Base-by-base conservation (phyloP, 129 eudicot genomes). In the Flaveria robusta region DNA sequence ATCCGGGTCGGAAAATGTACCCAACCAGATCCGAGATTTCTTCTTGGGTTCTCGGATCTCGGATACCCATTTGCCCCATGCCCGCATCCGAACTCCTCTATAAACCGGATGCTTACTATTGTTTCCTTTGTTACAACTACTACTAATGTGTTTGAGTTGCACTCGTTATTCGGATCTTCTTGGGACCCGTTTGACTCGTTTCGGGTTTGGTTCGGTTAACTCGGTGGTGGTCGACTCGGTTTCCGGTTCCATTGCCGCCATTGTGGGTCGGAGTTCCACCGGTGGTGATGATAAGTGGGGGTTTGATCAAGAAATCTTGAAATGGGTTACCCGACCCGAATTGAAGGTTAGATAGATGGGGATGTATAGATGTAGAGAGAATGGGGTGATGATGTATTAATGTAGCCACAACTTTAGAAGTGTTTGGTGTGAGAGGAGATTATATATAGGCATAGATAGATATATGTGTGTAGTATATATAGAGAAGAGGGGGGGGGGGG, bases 11-110 rank as follows among this genome's bases (percentile, higher is more conserved):
- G 89, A 63, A 77, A 92, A 92, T 2, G 97, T 92, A 1, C 97
- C 97, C 0, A 92, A 83, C 97, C 97, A 92, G 88, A 92, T 92
- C 87, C 97, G 86, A n/a, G 96, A 89, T 63, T 92, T 92, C 58
- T 92, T 91, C 81, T 72, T 86, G 66, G 97, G 97, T 54, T 91
- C 94, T 5, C 97, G 90, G 83, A 91, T 88, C 34, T 92, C 97
- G 54, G 97, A 92, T 34, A 89, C 96, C 92, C 91, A 91, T 76
- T 89, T 91, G 9, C 97, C 97, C 97, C 97, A 91, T 10, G 89
- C 88, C 64, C 97, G 81, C 89, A 77, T 92, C 58, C 97, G 77
- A 16, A 92, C 97, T 1, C 97, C 97, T 62, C 95, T 76, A 45
- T 91, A 91, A 4, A 85, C 81, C 9, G 90, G 95, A 79, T 88